phyloP scores from a whole-genome alignment of 495 filamentous ascomycete species.

The Penicillium chermesinum region DNA sequence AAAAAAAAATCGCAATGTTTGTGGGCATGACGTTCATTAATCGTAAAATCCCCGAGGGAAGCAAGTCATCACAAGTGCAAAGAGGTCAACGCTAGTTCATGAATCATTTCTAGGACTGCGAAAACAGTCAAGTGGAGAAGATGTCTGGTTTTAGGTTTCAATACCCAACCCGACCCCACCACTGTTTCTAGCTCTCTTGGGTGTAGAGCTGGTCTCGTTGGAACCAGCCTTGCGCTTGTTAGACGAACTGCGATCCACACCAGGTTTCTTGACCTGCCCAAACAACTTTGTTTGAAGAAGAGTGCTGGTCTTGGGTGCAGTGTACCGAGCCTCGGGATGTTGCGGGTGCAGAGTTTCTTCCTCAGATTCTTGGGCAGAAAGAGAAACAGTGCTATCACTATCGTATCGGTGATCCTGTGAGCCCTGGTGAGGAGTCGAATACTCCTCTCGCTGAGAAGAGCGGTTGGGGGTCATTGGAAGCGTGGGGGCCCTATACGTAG shows the following conservation, averaged over 20 bases:
- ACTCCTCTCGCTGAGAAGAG: slow-evolving; percentile 39
- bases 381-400: slow-evolving; percentile 70
- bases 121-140: slow-evolving; percentile 5
- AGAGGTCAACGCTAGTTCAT: slow-evolving; percentile 22
- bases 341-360: slow-evolving; percentile 27
- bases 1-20: neutral
- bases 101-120: slow-evolving; percentile 15
- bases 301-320: slow-evolving; percentile 35
- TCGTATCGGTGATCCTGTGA: slow-evolving; percentile 53
- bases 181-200: slow-evolving; percentile 57
- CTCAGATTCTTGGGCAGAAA: slow-evolving; percentile 75
- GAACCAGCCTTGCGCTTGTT: slow-evolving; percentile 55
- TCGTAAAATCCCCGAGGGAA: slow-evolving; percentile 22
- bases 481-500: slow-evolving; percentile 41
- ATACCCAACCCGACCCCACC: slow-evolving; percentile 62
- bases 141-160: slow-evolving; percentile 35
- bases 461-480: slow-evolving; percentile 67
- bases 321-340: slow-evolving; percentile 17
- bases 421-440: slow-evolving; percentile 53
- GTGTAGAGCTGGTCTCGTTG: slow-evolving; percentile 38
- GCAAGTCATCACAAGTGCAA: slow-evolving; percentile 19
- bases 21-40: slow-evolving; percentile 26
- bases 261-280: slow-evolving; percentile 59
- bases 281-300: slow-evolving; percentile 64
- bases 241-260: slow-evolving; percentile 33